Base-by-base conservation (phyloP, 2,329 filamentous ascomycete species). In the Aspergillus nomiae region DNA sequence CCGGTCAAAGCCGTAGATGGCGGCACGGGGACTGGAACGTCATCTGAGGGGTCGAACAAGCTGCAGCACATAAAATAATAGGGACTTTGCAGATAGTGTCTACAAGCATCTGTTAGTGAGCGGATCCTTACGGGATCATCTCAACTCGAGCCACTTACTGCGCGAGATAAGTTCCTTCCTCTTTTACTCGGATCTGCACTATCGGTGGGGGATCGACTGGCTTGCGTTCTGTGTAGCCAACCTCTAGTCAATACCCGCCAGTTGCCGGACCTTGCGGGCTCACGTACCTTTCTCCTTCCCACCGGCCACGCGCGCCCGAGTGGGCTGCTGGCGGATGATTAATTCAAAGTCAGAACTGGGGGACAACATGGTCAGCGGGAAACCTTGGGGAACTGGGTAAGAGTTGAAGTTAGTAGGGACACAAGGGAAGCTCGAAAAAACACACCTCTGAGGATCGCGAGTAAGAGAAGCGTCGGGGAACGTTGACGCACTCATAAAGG, bases 171-270 rank as follows among this genome's bases (percentile, higher is more conserved):
- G 73, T 75, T 34, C 73, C 74, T 32, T 76, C 73, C 55, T 78
- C 74, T 57, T 76, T 78, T 61, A 88, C 86, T 76, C 79, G 77
- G 54, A 96, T 84, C 78, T 94, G 89, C 53, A 96, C 82, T 70
- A 96, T 91, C 48, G 92, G 92, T 14, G 92, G 92, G 58, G 80
- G 92, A 75, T 97, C 92, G 71, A 97, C 87, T 9, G 92, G 92
- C 77, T 96, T 96, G 69, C 92, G 89, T 73, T 92, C 90, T 91
- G 74, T 61, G 58, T 59, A 56, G 57, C 48, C 32, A 59, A 50
- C 55, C 58, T 34, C 48, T 32, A 30, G 59, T 41, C 41, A 36
- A 30, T 54, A 45, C 26, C 48, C 48, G 48, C 48, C 12, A 4
- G 28, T 32, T 51, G 48, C 48, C 28, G 48, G 19, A 16, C 24